phyloP scores from a whole-genome alignment of 2,329 filamentous ascomycete species.

The Botrytis fragariae region DNA sequence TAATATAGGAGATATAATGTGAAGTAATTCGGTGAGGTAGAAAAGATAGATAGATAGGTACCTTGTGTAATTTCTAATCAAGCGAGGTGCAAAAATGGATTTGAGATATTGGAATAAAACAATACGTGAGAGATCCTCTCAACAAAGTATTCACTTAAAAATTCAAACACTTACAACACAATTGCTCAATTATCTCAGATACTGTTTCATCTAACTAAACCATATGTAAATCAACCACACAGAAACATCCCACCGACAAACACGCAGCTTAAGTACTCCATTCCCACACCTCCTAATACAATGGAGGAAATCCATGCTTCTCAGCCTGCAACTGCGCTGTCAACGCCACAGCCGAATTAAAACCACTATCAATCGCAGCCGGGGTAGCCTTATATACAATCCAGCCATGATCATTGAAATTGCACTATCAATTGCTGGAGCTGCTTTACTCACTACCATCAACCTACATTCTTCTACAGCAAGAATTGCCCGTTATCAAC shows the following conservation, averaged over 20 bases:
- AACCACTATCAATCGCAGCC: neutral
- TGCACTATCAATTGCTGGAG: conserved; percentile 21
- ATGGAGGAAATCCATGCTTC: neutral
- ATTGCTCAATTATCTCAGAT: neutral
- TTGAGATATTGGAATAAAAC: no score
- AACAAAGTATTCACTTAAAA: neutral
- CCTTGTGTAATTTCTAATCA: neutral
- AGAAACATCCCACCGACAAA: neutral
- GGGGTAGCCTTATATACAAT: conserved; percentile 33
- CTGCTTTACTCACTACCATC: conserved; percentile 39
- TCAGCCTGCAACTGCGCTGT: neutral
- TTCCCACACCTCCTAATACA: neutral
- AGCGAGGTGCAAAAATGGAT: no score
- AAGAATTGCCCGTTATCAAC: conserved; percentile 52
- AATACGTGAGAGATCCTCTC: no score
- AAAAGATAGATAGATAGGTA: neutral
- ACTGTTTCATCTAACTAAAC: neutral
- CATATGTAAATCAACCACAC: no score
- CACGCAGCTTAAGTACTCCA: neutral
- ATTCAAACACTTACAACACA: neutral
- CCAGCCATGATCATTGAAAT: conserved; percentile 26
- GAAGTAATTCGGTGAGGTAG: neutral
- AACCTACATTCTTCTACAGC: conserved; percentile 39
- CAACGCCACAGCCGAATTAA: neutral
- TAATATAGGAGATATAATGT: no score